Conservation (phyloP, 2,329 filamentous ascomycete genomes). For the Aspergillus hortae region DNA sequence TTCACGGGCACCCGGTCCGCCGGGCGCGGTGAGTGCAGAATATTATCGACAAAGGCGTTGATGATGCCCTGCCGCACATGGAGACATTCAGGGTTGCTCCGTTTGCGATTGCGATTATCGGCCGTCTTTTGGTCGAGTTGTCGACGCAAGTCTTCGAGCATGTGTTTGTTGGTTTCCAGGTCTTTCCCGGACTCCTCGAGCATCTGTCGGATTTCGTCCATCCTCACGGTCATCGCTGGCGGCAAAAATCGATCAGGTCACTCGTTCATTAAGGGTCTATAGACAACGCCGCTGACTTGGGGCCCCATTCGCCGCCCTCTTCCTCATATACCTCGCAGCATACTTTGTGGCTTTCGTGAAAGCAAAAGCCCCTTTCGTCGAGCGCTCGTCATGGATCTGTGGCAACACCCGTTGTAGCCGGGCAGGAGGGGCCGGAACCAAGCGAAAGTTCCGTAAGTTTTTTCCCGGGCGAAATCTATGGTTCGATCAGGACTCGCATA, state of each 20-base stretch:
- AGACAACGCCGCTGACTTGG: no score
- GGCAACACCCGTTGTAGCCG: background rate
- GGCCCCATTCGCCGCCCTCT: no score
- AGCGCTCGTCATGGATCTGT: background rate
- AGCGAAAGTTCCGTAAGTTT: background rate
- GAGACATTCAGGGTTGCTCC: background rate
- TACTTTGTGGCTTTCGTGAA: background rate
- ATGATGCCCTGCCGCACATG: background rate
- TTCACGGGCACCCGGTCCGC: background rate
- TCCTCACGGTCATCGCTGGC: background rate
- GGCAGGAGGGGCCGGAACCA: background rate
- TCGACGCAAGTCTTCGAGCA: background rate
- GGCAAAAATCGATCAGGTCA: no score
- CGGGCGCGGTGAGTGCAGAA: background rate
- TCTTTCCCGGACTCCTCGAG: background rate
- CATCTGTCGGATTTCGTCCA: background rate
- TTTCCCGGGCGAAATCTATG: no score
- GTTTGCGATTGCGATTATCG: background rate
- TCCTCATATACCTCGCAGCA: no score
- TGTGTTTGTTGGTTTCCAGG: background rate
- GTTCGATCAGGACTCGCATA: no score
- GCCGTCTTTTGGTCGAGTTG: background rate
- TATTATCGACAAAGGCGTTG: background rate
- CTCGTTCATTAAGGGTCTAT: no score
- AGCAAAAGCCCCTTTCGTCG: background rate